These are phyloP conservation scores for Heliamphora pulchella DNA, from an alignment of 179 eudicot genomes.

Conservation along the genomic window DNA sequence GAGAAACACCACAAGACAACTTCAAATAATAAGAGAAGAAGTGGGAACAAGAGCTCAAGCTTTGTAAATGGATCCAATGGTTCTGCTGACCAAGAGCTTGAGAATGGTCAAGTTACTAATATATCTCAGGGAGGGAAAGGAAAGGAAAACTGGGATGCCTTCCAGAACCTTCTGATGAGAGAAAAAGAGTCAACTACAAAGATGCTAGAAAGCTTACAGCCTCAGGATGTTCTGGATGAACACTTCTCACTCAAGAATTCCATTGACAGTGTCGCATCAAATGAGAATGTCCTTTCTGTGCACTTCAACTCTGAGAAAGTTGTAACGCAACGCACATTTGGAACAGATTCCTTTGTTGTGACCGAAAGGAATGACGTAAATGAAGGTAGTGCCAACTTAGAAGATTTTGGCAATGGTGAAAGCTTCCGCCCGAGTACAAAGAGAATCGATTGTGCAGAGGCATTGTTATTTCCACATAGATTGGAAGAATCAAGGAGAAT, in stretches of 20 bases:
- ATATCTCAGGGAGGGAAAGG: conserved; percentile 22
- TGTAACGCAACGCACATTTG: conserved; percentile 13
- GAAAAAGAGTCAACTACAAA: conserved; percentile 23
- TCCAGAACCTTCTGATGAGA: conserved; percentile 41
- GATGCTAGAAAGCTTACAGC: conserved; percentile 7
- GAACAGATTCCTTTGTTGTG: conserved; percentile 31
- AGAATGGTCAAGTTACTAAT: conserved; percentile 9
- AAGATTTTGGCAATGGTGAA: conserved; percentile 35
- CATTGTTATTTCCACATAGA: conserved; percentile 25
- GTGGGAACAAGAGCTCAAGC: conserved; percentile 16
- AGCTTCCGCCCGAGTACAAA: conserved; percentile 18
- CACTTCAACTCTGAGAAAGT: conserved; percentile 27
- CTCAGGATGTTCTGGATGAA: conserved; percentile 22
- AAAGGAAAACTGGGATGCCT: conserved; percentile 37
- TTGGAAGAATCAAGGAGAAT: conserved; percentile 15
- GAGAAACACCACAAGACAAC: conserved; percentile 27
- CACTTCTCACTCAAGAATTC: conserved; percentile 21
- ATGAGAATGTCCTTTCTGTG: conserved; percentile 11
- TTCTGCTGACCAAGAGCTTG: conserved; percentile 20
- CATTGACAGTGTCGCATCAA: conserved; percentile 6
- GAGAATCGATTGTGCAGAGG: conserved; percentile 26
- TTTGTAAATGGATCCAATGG: conserved; percentile 19
- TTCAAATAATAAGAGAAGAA: conserved; percentile 28
- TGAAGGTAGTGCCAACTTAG: conserved; percentile 17
- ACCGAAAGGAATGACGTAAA: conserved; percentile 24